phyloP scores from a whole-genome alignment of 179 eudicot genomes.

The Pouteria campechiana region DNA sequence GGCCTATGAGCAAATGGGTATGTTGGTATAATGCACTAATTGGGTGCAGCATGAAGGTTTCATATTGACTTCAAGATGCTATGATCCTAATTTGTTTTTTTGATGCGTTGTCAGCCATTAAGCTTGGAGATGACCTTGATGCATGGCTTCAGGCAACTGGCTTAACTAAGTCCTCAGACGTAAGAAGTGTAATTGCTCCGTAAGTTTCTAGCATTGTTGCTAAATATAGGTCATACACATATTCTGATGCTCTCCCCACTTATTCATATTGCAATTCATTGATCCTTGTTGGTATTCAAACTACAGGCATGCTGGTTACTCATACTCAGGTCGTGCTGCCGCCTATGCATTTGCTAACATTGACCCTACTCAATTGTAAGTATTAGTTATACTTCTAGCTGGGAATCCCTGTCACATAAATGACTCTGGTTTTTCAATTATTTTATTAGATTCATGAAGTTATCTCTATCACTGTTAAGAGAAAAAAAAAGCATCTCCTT shows the following conservation, averaged over 20 bases:
- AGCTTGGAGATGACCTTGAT: constrained; percentile 69
- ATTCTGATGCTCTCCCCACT: background rate
- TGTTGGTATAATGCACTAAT: background rate
- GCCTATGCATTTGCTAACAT: constrained; percentile 94
- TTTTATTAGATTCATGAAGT: too few species aligned
- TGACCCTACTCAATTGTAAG: constrained; percentile 79
- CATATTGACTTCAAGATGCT: background rate
- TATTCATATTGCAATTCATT: background rate
- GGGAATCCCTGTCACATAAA: too few species aligned
- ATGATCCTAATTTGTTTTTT: background rate
- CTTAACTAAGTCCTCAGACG: constrained; percentile 66
- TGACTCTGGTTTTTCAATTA: too few species aligned
- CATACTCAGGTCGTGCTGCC: constrained; percentile 97
- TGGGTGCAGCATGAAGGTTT: background rate
- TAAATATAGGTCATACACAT: background rate
- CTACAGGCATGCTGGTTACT: constrained; percentile 96
- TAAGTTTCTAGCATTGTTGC: too few species aligned
- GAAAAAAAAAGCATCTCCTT: too few species aligned
- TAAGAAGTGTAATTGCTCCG: constrained; percentile 99
- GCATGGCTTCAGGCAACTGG: constrained; percentile 74
- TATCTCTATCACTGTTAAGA: too few species aligned
- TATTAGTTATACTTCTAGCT: too few species aligned
- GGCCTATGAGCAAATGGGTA: background rate
- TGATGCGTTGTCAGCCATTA: constrained; percentile 39
- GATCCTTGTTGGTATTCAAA: constrained; percentile 8